These are phyloP conservation scores for Scedosporium dehoogii DNA, from an alignment of 2,329 filamentous ascomycete genomes.

Conservation along the genomic window DNA sequence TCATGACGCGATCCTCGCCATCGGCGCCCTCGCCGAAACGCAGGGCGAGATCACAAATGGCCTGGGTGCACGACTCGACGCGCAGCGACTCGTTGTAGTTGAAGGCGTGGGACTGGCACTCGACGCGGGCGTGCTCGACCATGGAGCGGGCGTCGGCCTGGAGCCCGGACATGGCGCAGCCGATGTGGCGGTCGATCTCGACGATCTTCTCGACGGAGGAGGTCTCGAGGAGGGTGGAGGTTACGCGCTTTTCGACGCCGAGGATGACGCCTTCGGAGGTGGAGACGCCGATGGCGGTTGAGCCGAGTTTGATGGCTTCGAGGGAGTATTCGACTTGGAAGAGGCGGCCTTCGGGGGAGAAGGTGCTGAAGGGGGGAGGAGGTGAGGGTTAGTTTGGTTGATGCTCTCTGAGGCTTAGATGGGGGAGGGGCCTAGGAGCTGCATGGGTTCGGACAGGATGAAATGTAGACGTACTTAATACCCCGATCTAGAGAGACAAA, in stretches of 20 bases:
- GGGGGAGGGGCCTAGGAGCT: not conserved
- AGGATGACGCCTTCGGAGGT: conserved; percentile 93
- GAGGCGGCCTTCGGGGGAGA: conserved; percentile 97
- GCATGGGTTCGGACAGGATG: conserved; percentile 5
- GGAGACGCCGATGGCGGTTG: conserved; percentile 94
- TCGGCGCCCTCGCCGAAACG: conserved; percentile 96
- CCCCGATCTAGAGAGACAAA: conserved; percentile 63
- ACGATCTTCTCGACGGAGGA: conserved; percentile 99
- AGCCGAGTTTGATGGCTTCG: conserved; percentile 98
- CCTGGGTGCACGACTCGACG: conserved; percentile 96
- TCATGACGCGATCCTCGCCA: conserved; percentile 98
- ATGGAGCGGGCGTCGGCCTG: conserved; percentile 97
- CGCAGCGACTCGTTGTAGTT: conserved; percentile 93
- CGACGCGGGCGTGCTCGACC: conserved; percentile 96
- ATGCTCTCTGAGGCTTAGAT: conserved; percentile 4
- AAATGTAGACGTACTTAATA: conserved; percentile 66
- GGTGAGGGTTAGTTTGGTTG: not conserved
- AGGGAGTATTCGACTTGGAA: conserved; percentile 99
- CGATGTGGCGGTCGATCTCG: conserved; percentile 97
- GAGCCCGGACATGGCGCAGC: conserved; percentile 95
- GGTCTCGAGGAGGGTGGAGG: conserved; percentile 91
- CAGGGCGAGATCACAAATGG: conserved; percentile 93
- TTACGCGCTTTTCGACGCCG: conserved; percentile 98
- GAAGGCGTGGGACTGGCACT: conserved; percentile 94
- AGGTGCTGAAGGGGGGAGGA: conserved; percentile 55